These are phyloP conservation scores for Candida nemodendra DNA, from an alignment of 805 yeast genomes.

Conservation along the genomic window DNA sequence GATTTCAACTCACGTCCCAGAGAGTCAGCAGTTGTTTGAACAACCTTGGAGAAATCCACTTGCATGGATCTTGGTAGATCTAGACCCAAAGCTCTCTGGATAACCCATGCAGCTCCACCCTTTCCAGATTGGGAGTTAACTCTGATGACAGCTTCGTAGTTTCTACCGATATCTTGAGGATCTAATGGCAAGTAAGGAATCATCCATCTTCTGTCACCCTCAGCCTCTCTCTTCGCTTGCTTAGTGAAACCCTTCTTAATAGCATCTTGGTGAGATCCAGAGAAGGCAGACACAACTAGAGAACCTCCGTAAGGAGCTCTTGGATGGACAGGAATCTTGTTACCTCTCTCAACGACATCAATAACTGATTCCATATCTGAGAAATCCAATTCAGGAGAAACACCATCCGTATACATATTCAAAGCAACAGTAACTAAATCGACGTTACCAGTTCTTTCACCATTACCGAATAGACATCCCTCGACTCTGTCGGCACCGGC, in stretches of 20 bases:
- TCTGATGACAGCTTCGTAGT: conserved; percentile 78
- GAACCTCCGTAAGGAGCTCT: conserved; percentile 84
- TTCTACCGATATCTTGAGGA: conserved; percentile 79
- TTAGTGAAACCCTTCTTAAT: conserved; percentile 40
- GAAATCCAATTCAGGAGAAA: conserved; percentile 68
- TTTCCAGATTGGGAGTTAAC: conserved; percentile 87
- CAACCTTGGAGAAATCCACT: conserved; percentile 62
- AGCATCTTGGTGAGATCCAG: conserved; percentile 50
- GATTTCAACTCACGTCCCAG: conserved; percentile 69
- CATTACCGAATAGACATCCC: conserved; percentile 81
- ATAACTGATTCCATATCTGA: conserved; percentile 66
- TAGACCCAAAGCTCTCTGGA: conserved; percentile 65
- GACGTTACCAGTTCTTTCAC: conserved; percentile 84
- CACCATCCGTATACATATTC: conserved; percentile 77
- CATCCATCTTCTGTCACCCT: conserved; percentile 57
- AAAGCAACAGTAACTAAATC: conserved; percentile 73
- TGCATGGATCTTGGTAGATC: conserved; percentile 74
- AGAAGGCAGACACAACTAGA: conserved; percentile 74
- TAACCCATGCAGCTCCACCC: conserved; percentile 86
- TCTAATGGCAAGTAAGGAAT: conserved; percentile 79
- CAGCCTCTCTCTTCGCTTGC: conserved; percentile 48
- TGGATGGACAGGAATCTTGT: conserved; percentile 70
- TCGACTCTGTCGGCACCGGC: conserved; percentile 89
- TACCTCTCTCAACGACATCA: conserved; percentile 70
- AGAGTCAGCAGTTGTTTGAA: conserved; percentile 62